These are phyloP conservation scores for Prunus salicina DNA, from an alignment of 306 rosid species.

Conservation along the genomic window DNA sequence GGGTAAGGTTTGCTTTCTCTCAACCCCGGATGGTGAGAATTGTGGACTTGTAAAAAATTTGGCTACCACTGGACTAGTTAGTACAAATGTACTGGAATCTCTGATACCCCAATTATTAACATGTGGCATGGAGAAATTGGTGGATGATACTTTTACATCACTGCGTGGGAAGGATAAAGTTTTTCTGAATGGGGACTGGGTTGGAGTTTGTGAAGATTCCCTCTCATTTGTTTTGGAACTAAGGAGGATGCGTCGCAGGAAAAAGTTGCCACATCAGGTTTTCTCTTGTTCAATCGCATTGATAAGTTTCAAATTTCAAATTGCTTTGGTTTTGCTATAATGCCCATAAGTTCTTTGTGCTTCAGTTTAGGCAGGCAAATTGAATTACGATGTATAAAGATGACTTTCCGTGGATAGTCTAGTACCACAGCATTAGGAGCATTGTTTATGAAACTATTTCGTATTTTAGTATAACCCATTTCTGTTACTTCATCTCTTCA, in stretches of 20 bases:
- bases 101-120: slow-evolving; percentile 40
- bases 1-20: slow-evolving; percentile 95
- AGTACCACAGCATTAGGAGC: not conserved
- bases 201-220: slow-evolving; percentile 77
- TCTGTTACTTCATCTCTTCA: not conserved
- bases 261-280: slow-evolving; percentile 73
- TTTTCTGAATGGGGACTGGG: slow-evolving; percentile 88
- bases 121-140: slow-evolving; percentile 79
- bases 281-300: slow-evolving; percentile 18
- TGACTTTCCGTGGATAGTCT: not conserved
- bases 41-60: slow-evolving; percentile 96
- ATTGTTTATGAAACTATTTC: not conserved
- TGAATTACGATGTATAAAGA: not conserved
- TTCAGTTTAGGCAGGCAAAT: slow-evolving; percentile 11
- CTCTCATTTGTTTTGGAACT: slow-evolving; percentile 52
- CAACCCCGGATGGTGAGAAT: slow-evolving; percentile 98
- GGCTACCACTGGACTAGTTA: slow-evolving; percentile 82
- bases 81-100: slow-evolving; percentile 43
- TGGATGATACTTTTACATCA: slow-evolving; percentile 55
- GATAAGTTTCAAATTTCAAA: slow-evolving; percentile 10
- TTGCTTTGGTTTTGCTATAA: slow-evolving; percentile 16
- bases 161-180: slow-evolving; percentile 61
- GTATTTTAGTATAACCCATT: not conserved
- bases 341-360: slow-evolving; percentile 7
- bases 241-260: slow-evolving; percentile 57